Evolutionary conservation across 371 early-diverging fungal genomes (phyloP).

Genomic region (Mucor circinelloides): DNA sequence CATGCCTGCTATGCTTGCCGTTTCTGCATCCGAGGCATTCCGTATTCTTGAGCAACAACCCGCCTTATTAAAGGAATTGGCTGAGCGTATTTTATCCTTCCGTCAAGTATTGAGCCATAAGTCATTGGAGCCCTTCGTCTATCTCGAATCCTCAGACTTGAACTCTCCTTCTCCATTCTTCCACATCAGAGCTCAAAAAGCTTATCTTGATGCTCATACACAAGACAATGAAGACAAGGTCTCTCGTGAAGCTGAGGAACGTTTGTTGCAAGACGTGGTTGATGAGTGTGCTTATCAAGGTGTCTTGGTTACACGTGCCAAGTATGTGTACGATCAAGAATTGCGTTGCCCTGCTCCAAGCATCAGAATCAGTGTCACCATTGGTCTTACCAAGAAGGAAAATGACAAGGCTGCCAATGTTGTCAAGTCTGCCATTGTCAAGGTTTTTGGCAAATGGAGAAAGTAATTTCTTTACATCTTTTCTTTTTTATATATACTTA

Average conservation of each 20-base stretch:
- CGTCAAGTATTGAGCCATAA: constrained; percentile 44
- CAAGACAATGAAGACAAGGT: constrained; percentile 32
- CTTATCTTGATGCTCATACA: constrained; percentile 37
- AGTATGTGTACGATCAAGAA: constrained; percentile 88
- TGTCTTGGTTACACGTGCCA: constrained; percentile 83
- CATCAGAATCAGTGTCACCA: constrained; percentile 80
- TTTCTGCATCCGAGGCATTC: constrained; percentile 88
- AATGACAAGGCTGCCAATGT: constrained; percentile 80
- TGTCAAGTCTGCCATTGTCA: constrained; percentile 57
- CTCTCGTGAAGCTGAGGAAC: constrained; percentile 60
- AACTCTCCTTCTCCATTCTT: constrained; percentile 67
- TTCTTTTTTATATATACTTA: not conserved
- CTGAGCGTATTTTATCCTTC: constrained; percentile 41
- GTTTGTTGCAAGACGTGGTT: constrained; percentile 82
- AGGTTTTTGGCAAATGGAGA: constrained; percentile 59
- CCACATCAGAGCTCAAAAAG: constrained; percentile 66
- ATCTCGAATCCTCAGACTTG: constrained; percentile 45
- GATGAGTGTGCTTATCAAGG: constrained; percentile 77
- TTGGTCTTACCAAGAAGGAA: constrained; percentile 81
- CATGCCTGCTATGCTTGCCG: constrained; percentile 96
- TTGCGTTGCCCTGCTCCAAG: constrained; percentile 71
- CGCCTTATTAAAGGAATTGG: constrained; percentile 34
- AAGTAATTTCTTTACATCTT: constrained; percentile 23
- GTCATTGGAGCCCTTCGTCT: constrained; percentile 46
- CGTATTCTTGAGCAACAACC: constrained; percentile 62